Evolutionary conservation across 331 rosid genomes (phyloP), one percentile per base, ranked within the genome.

Genomic region (Stylosanthes scabra): DNA sequence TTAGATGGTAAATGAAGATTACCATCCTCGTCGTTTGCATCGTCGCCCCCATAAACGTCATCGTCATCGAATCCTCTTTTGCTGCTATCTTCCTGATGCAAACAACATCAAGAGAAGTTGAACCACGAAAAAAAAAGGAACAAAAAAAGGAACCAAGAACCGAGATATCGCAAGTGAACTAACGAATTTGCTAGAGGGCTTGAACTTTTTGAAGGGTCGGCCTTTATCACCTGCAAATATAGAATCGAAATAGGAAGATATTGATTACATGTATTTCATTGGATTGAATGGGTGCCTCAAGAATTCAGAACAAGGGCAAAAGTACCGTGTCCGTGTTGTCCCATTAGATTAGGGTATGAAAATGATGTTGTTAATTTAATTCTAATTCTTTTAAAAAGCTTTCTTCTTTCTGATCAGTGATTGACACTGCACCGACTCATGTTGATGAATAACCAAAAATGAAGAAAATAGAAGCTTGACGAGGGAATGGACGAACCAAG

Each of bases 21-120:
- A 90, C 98, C 98, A 51, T 90, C 84, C 16, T 90, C 97, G 1
- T 88, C 88, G 47, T 88, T 88, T 20, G 50, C 74, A 40, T 93
- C 97, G 3, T 86, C 95, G 41, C 87, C 87, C 45, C 76, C 84
- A 66, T 80, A 87, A 0, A 52, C 76, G n/a, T 85, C 88, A 1
- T 79, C 90, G 3, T 88, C 93, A 2, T 83, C 88, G 15, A 67
- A 67, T 42, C 72, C 11, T 59, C 78, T 71, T 68, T 46, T 82
- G 74, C 70, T 71, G 1, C 78, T 12, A 74, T 86, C 94, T 56
- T 93, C 98, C 97, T 90, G 91, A 66, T 45, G 51, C 39, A 45
- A 46, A 66, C 16, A 45, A 27, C n/a, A 62, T 67, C 39, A 66
- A 63, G 14, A 40, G 25, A 28, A 55, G 6, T 13, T 2, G 9